phyloP scores from a whole-genome alignment of 176 grass and related monocot genomes.

The Dactylis glomerata region DNA sequence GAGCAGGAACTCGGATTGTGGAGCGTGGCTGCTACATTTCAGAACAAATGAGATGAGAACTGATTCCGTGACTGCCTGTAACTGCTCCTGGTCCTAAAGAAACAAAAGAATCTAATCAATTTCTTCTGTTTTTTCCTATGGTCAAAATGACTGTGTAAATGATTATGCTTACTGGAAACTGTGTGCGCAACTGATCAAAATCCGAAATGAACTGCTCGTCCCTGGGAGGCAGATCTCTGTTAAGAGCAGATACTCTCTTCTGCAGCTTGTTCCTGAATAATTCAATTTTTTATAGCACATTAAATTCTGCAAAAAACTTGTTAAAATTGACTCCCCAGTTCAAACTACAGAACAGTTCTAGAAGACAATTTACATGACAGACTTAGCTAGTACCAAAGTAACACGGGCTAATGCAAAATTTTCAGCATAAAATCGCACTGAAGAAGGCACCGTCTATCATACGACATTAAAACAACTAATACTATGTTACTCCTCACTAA shows the following conservation, averaged over 20 bases:
- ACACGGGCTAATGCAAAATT: neutral
- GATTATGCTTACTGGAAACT: constrained; percentile 57
- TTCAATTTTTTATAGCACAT: neutral
- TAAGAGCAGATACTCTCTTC: constrained; percentile 80
- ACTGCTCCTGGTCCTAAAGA: constrained; percentile 83
- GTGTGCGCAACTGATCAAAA: constrained; percentile 66
- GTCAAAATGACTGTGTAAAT: constrained; percentile 25
- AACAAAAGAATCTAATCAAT: constrained; percentile 27
- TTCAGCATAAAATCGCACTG: neutral
- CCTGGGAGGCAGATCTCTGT: constrained; percentile 61
- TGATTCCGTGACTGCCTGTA: constrained; percentile 77
- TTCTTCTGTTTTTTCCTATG: neutral
- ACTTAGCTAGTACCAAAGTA: neutral
- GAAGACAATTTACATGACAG: neutral
- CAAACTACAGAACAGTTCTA: constrained; percentile 10
- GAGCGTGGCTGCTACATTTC: constrained; percentile 76
- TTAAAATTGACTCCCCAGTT: neutral
- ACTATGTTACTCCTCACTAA: neutral
- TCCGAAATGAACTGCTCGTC: constrained; percentile 94
- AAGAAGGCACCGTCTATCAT: neutral
- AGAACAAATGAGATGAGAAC: constrained; percentile 83
- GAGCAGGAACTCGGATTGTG: constrained; percentile 90
- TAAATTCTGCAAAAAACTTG: constrained; percentile 9
- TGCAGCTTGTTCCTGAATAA: constrained; percentile 91
- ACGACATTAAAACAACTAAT: neutral